Evolutionary conservation across 2,329 filamentous ascomycete genomes (phyloP), one percentile per base, ranked within the genome.

Genomic region (Ramularia collo-cygni): DNA sequence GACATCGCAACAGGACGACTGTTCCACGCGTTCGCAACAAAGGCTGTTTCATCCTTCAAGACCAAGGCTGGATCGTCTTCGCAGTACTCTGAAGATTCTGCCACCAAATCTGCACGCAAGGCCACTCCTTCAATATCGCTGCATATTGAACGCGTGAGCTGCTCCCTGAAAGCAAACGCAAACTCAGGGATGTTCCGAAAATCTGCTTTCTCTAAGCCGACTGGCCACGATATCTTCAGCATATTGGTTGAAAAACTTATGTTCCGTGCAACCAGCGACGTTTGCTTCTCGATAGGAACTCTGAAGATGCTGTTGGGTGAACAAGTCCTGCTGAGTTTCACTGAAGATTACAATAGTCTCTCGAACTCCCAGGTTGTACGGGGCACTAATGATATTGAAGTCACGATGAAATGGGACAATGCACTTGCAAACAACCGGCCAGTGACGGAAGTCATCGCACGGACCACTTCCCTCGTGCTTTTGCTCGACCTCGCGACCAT

Each of bases 401-500:
- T 58, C 21, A 35, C 29, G 3, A 37, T 55, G 9, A 30, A 36
- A n/a, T 43, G 43, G 8, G 52, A 50, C 35, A 49, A 44, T 7
- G 24, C 36, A 8, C 51, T 51, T 3, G 42, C 50, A 12, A 40
- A 47, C 28, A 42, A 40, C n/a, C 42, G 50, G 13, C 43, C 47
- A 7, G 49, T 61, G 21, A 52, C 40, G 3, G 53, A 59, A 5
- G 48, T 84, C 12, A 78, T 84, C 21, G 60, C 95, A 10, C 76
- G 79, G 37, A 93, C 88, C 0, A 70, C 93, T 8, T 87, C 89
- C 4, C 62, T 95, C 2, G 77, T 81, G 43, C 61, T 95, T 8
- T 76, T 80, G 41, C 64, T 96, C 28, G 85, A 96, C 57, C 67
- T 95, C 12, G 81, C 83, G 48, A 76, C 77, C 40, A 66, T 96